A percentile compares a stretch with the other conserved stretches of the same genome.
Conservation (phyloP, 2,329 filamentous ascomycete species). For the Pleomassaria siparia region DNA sequence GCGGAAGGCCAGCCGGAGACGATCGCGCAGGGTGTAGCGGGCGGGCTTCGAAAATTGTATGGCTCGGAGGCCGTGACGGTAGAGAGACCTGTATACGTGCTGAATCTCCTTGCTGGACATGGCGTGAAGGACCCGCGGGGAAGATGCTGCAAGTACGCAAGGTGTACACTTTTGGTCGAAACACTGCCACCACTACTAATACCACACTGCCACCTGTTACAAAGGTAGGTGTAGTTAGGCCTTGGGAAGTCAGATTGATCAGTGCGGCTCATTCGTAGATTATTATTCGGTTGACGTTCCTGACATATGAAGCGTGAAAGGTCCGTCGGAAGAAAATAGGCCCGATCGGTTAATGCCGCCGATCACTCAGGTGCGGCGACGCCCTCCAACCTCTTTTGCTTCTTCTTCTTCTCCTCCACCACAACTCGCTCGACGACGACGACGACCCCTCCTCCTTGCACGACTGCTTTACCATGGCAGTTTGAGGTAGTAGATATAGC, state of each 20-base stretch:
- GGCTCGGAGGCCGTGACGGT: constrained; percentile 67
- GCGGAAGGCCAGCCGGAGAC: constrained; percentile 46
- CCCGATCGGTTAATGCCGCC: not conserved
- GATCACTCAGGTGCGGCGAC: not conserved
- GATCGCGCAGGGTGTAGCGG: constrained; percentile 62
- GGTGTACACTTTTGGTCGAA: no score
- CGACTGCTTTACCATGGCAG: not conserved
- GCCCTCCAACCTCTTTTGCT: not conserved
- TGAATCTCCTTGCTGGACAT: constrained; percentile 52
- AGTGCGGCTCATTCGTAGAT: no score
- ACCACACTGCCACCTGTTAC: no score
- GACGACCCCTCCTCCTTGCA: not conserved
- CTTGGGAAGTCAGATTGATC: no score
- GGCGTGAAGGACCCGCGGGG: constrained; percentile 2
- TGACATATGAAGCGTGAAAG: no score
- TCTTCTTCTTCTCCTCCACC: not conserved
- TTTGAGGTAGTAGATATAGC: not conserved
- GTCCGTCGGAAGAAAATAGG: not conserved
- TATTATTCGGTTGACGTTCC: not conserved
- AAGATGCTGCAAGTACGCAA: no score
- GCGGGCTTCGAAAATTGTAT: constrained; percentile 71
- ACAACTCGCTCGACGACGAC: not conserved
- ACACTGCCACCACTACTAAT: no score
- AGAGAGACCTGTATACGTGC: constrained; percentile 70
- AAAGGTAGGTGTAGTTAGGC: no score